These are phyloP conservation scores for Curvularia spicifera DNA, from an alignment of 2,329 filamentous ascomycete genomes.

Conservation along the genomic window DNA sequence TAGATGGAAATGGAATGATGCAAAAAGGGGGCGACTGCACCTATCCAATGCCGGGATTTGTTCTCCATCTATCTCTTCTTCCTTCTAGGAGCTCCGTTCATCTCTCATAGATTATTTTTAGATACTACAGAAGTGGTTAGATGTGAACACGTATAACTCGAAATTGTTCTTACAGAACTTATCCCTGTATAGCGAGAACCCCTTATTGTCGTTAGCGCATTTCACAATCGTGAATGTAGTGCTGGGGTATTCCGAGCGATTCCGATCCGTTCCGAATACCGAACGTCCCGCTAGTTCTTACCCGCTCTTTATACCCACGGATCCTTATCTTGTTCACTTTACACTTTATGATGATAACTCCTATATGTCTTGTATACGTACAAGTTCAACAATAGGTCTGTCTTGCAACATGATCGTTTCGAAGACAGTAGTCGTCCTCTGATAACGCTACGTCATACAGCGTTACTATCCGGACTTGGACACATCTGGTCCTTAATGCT, in stretches of 20 bases:
- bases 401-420: not conserved
- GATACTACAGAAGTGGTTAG: too few species aligned
- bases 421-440: not conserved
- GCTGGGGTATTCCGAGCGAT: not conserved
- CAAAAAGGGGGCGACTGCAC: too few species aligned
- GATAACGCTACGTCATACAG: not conserved
- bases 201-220: not conserved
- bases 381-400: not conserved
- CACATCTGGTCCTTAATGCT: not conserved
- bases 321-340: not conserved
- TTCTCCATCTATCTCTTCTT: too few species aligned
- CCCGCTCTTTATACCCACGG: not conserved
- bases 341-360: too few species aligned
- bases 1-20: too few species aligned
- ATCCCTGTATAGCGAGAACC: too few species aligned
- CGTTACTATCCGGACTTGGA: not conserved
- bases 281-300: not conserved
- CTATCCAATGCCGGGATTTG: too few species aligned
- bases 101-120: too few species aligned
- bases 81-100: too few species aligned
- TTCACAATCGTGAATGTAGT: not conserved
- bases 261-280: conserved; percentile 5
- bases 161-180: too few species aligned
- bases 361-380: not conserved
- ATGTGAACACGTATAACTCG: too few species aligned